Evolutionary conservation across 2,329 filamentous ascomycete genomes (phyloP).

Genomic region (Pestalotiopsis sp.): DNA sequence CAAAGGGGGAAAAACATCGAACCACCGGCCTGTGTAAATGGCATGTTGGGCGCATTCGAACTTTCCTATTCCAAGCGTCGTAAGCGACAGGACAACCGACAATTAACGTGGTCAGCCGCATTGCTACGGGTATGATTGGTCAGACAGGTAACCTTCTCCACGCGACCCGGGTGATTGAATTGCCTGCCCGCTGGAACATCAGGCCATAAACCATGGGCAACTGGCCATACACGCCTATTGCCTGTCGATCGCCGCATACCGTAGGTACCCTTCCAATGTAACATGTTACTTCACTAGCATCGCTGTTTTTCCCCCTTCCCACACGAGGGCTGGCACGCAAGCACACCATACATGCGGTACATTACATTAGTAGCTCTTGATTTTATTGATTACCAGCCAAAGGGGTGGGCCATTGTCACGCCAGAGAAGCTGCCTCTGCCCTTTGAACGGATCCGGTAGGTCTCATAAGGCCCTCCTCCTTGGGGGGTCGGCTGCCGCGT

Average conservation of each 20-base stretch:
- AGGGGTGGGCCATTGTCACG: conserved; percentile 1
- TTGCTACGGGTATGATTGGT: neutral
- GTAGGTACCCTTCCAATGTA: neutral
- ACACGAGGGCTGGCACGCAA: neutral
- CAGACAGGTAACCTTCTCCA: neutral
- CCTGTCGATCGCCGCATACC: neutral
- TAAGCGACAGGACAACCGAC: neutral
- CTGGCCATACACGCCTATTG: neutral
- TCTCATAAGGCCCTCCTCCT: neutral
- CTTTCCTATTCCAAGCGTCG: conserved; percentile 8
- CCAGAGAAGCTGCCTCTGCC: neutral
- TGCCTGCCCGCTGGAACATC: conserved; percentile 5
- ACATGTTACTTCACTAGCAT: neutral
- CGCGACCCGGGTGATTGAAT: neutral
- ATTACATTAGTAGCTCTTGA: neutral
- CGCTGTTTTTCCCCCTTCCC: neutral
- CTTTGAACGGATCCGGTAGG: conserved; percentile 7
- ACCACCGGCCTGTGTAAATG: conserved; percentile 5
- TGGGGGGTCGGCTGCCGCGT: neutral
- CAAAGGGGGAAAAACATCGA: conserved; percentile 4
- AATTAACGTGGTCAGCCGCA: neutral
- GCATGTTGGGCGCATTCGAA: conserved; percentile 8
- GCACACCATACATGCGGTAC: neutral
- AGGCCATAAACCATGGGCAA: conserved; percentile 1
- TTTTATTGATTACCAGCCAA: neutral